Percentiles rank a stretch among this genome's conserved stretches.
Conservation (phyloP, 2,329 filamentous ascomycete genomes). For the Pseudonectria buxi region DNA sequence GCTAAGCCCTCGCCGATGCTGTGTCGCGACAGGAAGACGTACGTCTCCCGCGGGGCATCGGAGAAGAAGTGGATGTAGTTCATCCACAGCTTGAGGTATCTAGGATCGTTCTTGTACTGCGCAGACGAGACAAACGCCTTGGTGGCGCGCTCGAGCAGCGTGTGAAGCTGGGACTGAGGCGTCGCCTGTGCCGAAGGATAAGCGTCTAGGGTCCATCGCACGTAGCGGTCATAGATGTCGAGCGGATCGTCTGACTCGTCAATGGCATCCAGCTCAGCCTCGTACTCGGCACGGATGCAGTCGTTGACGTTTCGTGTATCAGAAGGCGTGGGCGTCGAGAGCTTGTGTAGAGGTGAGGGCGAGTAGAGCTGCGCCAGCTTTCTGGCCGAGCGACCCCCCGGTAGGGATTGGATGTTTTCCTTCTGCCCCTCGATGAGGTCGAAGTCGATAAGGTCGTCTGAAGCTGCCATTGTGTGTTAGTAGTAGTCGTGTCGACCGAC, state of each 20-base stretch:
- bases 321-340: conserved; percentile 58
- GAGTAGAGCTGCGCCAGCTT: conserved; percentile 81
- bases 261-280: conserved; percentile 71
- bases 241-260: conserved; percentile 90
- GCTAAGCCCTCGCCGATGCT: conserved; percentile 80
- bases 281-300: conserved; percentile 73
- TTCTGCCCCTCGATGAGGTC: conserved; percentile 94
- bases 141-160: conserved; percentile 85
- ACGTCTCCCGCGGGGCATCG: conserved; percentile 87
- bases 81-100: conserved; percentile 90
- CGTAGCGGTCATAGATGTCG: conserved; percentile 92
- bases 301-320: conserved; percentile 74
- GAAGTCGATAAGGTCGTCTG: conserved; percentile 62
- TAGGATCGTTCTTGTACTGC: conserved; percentile 91
- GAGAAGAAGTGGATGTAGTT: conserved; percentile 91
- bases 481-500: conserved; percentile 15
- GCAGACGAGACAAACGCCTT: conserved; percentile 77
- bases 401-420: conserved; percentile 94
- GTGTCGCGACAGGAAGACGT: conserved; percentile 84
- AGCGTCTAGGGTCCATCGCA: conserved; percentile 91
- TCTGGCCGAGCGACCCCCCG: conserved; percentile 78
- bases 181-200: conserved; percentile 94
- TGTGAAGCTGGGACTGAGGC: conserved; percentile 80
- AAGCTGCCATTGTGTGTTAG: conserved; percentile 38
- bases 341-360: conserved; percentile 51